Conservation (phyloP, 371 early-diverging fungal species). For the Mucor irregularis region DNA sequence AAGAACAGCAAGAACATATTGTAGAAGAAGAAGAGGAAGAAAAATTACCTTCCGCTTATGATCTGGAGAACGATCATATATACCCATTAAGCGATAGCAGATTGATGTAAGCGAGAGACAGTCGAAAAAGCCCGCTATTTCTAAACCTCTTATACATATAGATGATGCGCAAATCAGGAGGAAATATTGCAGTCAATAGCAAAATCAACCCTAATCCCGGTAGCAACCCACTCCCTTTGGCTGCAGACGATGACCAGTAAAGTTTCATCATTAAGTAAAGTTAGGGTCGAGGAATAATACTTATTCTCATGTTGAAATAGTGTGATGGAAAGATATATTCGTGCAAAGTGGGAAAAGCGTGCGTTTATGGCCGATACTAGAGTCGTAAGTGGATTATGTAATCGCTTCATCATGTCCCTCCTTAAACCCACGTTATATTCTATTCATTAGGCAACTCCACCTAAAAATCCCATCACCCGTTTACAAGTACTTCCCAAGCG, state of each 20-base stretch:
- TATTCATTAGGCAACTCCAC: neutral
- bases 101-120: conserved; percentile 63
- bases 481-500: conserved; percentile 32
- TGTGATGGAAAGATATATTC: conserved; percentile 87
- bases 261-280: neutral
- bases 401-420: too few species aligned
- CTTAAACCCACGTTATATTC: neutral
- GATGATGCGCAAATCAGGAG: conserved; percentile 68
- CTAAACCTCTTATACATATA: conserved; percentile 2
- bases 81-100: conserved; percentile 53
- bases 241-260: conserved; percentile 68
- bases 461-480: conserved; percentile 7
- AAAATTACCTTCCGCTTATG: conserved; percentile 29
- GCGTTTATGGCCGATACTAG: conserved; percentile 54
- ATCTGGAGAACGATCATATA: conserved; percentile 19
- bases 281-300: neutral
- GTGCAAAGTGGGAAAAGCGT: conserved; percentile 93
- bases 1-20: neutral
- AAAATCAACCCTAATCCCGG: conserved; percentile 71
- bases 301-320: conserved; percentile 33
- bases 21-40: conserved; percentile 27
- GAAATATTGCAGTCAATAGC: conserved; percentile 84
- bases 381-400: conserved; percentile 7
- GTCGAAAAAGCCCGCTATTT: neutral
- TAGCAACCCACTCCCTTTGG: conserved; percentile 63